Conservation (phyloP, 1,139 yeast species). For the Yamadazyma atmosphaerica region DNA sequence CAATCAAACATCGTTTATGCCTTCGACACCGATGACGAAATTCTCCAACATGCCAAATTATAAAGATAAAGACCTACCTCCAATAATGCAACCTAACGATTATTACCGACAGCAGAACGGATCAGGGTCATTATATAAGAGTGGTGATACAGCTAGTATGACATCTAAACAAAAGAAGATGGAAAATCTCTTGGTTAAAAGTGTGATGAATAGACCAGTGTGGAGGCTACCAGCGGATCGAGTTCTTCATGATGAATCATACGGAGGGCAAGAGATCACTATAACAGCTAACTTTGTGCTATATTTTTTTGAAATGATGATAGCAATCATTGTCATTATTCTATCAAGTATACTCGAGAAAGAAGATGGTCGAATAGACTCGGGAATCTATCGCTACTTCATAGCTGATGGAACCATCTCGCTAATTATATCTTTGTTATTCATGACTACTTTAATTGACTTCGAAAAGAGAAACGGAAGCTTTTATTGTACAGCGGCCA, state of each 20-base stretch:
- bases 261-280: conserved; percentile 19
- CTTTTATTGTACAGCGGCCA: conserved; percentile 40
- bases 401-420: conserved; percentile 41
- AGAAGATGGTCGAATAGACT: conserved; percentile 23
- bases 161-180: conserved; percentile 26
- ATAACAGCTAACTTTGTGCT: conserved; percentile 33
- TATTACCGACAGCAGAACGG: conserved; percentile 9
- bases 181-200: conserved; percentile 32
- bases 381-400: conserved; percentile 36
- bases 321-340: conserved; percentile 34
- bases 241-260: conserved; percentile 17
- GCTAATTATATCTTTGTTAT: conserved; percentile 33
- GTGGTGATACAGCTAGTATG: conserved; percentile 16
- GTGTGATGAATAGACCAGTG: conserved; percentile 40
- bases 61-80: conserved; percentile 22
- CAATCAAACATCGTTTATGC: conserved; percentile 15
- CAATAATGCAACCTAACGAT: conserved; percentile 19
- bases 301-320: conserved; percentile 35
- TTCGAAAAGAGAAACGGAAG: conserved; percentile 46
- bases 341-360: conserved; percentile 28
- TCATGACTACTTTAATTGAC: conserved; percentile 35
- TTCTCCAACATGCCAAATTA: conserved; percentile 4
- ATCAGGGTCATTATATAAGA: conserved; percentile 10
- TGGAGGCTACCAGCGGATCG: conserved; percentile 16
- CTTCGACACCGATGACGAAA: conserved; percentile 10